phyloP scores from a whole-genome alignment of 441 rosid species.

The Gossypium laxum region DNA sequence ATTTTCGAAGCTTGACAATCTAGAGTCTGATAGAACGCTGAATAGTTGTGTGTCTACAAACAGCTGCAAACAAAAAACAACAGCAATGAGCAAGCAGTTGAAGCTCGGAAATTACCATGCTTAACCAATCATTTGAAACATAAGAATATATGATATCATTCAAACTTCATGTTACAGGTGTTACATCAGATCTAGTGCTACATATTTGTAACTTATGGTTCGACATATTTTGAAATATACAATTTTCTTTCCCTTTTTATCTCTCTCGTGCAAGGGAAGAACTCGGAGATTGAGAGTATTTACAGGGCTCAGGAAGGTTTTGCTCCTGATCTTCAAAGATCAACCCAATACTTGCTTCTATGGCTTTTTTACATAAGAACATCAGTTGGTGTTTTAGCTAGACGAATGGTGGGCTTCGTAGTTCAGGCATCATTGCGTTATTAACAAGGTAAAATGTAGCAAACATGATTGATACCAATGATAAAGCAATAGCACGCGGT shows the following conservation, averaged over 20 bases:
- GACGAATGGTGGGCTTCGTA: not conserved
- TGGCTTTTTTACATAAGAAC: not conserved
- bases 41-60: slow-evolving; percentile 88
- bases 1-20: slow-evolving; percentile 68
- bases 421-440: not conserved
- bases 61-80: slow-evolving; percentile 38
- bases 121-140: not conserved
- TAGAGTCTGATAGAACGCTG: slow-evolving; percentile 63
- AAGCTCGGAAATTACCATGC: not conserved
- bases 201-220: slow-evolving; percentile 1
- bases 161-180: not conserved
- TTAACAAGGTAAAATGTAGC: not conserved
- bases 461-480: not conserved
- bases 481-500: not conserved
- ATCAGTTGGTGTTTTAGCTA: not conserved
- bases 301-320: not conserved
- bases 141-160: not conserved
- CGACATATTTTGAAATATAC: not conserved
- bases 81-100: not conserved
- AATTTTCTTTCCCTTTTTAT: not conserved
- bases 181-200: not conserved
- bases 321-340: not conserved
- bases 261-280: not conserved
- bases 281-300: not conserved
- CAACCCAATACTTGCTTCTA: not conserved